Evolutionary conservation across 805 yeast genomes (phyloP), one percentile per base, ranked within the genome.

Genomic region (Starmerella geochares): DNA sequence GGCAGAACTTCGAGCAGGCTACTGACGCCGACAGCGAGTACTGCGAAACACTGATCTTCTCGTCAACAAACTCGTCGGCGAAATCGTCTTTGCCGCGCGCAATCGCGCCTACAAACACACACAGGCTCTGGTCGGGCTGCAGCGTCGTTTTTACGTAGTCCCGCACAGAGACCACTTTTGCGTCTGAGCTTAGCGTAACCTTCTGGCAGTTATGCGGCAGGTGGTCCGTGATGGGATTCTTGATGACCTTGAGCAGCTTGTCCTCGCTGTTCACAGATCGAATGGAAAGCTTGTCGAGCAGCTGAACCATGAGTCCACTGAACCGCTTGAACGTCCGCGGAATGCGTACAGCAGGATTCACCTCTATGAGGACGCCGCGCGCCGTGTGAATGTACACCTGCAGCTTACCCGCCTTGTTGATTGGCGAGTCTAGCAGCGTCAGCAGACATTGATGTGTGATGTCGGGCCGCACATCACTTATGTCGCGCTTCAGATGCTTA

Each of bases 91-190:
- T 83, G 63, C 98, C 98, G 67, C 96, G 81, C 19, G 98, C 98
- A 96, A 92, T 92, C 42, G 98, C 95, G 64, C 98, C 98, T 42
- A 92, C 96, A 67, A 92, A 92, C 24, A 92, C 96, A 74, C 98
- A 92, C 59, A 92, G 81, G 63, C 95, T 84, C 71, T 92, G 96
- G 63, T 86, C 94, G 2, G 79, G 80, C 59, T 80, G 95, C 59
- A 92, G 71, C 31, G 47, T 46, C 51, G 81, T 81, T 16, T 66
- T 67, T 35, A 88, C 88, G 65, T 86, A 88, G 62, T 88, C 95
- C 67, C 86, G 94, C 3, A 86, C 95, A 59, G 87, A 76, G 57
- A 78, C 77, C 46, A 90, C 86, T 54, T 83, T 81, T 14, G 97
- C 94, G 64, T 92, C 97, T 58, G 86, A 86, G 4, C 95, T 84